Evolutionary conservation across 202 grass and related monocot species (phyloP), one percentile per base, ranked within the genome.

Genomic region (Cymbopogon flexuosus): DNA sequence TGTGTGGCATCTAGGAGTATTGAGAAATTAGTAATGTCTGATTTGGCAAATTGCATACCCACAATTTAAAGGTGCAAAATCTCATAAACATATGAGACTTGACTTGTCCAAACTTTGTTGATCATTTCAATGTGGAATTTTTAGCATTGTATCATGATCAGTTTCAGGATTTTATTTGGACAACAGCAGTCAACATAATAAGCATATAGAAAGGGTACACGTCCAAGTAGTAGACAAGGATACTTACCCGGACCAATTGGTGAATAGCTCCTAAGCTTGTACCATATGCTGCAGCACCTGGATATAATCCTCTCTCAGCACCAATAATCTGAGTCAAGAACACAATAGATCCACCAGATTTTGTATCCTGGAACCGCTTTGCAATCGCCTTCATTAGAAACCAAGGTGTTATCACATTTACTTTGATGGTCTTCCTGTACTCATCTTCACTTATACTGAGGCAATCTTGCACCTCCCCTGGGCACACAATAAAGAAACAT

Each of bases 251-350:
- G 47, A 88, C 88, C 84, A 97, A 63, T 34, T 97, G 94, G 73
- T 97, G 92, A 76, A 97, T 64, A 0, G 92, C 86, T 56, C 91
- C 94, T 43, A 94, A 76, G 68, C 92, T 94, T 65, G 92, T 84
- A 8, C 94, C 94, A 30, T 89, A 97, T 7, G 94, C 94, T 23
- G 82, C 86, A 27, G 94, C 88, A 15, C 92, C 90, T 8, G 88
- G 82, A 77, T 97, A 94, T 29, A 94, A 54, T 46, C 92, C 92
- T 91, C 94, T 94, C 80, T 97, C 92, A 4, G 92, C 88, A 8
- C 94, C 94, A 42, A 94, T 82, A 82, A 94, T 94, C 81, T 97
- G 94, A 5, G 92, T 92, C 67, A 97, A 65, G 81, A 90, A 97
- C 37, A 97, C 83, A 5, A 97, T 36, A 23, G 94, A 97, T 0